Evolutionary conservation across 202 grass and related monocot genomes (phyloP).

Genomic region (Carex arenaria): DNA sequence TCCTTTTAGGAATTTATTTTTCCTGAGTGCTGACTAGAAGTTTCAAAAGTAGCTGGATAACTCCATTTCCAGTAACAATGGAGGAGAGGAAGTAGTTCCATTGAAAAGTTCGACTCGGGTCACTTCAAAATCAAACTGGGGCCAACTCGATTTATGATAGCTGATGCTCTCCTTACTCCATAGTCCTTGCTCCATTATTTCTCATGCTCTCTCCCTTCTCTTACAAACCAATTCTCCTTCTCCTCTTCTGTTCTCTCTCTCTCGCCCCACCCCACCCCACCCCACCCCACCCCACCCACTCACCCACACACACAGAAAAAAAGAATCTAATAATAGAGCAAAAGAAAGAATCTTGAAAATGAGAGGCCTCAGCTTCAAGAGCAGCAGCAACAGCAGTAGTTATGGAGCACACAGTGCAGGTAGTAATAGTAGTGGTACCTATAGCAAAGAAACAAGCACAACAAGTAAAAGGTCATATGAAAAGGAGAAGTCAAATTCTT

Average conservation of each 20-base stretch:
- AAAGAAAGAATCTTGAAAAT: not conserved
- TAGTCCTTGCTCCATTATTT: slow-evolving; percentile 4
- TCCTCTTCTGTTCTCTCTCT: not conserved
- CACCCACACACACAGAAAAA: not conserved
- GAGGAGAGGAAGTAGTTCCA: not conserved
- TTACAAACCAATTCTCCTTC: not conserved
- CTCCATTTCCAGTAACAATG: not conserved
- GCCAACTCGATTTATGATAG: not conserved
- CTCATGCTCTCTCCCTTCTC: not conserved
- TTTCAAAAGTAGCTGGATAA: not conserved
- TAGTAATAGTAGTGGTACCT: not conserved
- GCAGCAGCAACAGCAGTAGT: not conserved
- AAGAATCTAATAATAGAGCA: not conserved
- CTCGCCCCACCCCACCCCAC: too few relatives aligned
- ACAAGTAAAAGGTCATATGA: not conserved
- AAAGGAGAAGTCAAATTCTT: slow-evolving; percentile 34
- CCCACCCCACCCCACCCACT: not conserved
- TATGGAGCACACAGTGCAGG: not conserved
- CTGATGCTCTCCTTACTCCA: not conserved
- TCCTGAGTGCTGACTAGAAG: not conserved
- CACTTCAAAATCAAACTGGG: slow-evolving; percentile 15
- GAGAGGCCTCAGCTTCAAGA: slow-evolving; percentile 4
- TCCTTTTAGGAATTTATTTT: not conserved
- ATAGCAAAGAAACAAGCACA: slow-evolving; percentile 11
- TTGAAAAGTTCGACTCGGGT: not conserved